phyloP scores from a whole-genome alignment of 306 rosid genomes.

The Fragaria vesca region DNA sequence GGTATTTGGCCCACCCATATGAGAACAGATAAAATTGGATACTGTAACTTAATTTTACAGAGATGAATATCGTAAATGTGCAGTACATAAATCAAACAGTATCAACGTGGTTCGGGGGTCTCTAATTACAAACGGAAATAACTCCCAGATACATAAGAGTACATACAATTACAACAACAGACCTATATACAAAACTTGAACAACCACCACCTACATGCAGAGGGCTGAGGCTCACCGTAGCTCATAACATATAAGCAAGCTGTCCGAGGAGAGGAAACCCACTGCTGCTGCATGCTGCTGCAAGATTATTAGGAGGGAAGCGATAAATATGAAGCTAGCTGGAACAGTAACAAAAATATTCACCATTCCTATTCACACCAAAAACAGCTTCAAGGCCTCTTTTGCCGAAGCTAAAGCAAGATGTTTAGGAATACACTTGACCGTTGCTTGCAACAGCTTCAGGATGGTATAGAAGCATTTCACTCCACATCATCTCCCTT shows the following conservation, averaged over 20 bases:
- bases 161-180: conserved; percentile 35
- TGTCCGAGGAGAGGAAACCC: conserved; percentile 3
- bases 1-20: neutral
- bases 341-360: conserved; percentile 3
- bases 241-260: conserved; percentile 13
- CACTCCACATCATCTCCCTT: conserved; percentile 97
- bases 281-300: conserved; percentile 25
- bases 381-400: conserved; percentile 35
- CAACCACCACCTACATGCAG: conserved; percentile 17
- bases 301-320: conserved; percentile 21
- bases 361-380: conserved; percentile 39
- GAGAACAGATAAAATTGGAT: neutral
- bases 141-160: conserved; percentile 34
- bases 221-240: conserved; percentile 37
- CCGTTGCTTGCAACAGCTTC: conserved; percentile 41
- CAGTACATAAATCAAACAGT: conserved; percentile 13
- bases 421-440: conserved; percentile 39
- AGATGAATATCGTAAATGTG: neutral
- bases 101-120: neutral
- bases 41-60: neutral
- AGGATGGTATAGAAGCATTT: conserved; percentile 90
- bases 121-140: conserved; percentile 35
- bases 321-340: conserved; percentile 20
- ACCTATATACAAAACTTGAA: conserved; percentile 45
- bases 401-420: neutral